Base-by-base conservation (phyloP, 192 early-diverging fungal species). In the Entomortierella parvispora region DNA sequence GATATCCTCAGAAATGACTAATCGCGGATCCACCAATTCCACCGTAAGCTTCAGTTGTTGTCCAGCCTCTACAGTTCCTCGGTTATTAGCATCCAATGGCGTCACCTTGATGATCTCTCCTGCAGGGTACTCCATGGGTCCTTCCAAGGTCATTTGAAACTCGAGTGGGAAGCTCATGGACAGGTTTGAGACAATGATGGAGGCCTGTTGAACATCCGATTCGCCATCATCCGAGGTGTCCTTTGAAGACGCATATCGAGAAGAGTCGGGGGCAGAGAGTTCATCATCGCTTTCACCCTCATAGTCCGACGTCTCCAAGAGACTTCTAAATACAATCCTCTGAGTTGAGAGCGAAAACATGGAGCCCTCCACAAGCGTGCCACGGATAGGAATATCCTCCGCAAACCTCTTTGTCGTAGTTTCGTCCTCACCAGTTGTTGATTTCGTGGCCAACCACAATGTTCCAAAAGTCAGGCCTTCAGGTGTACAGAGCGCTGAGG, bases 1-100 rank as follows among this genome's bases (percentile, higher is more conserved):
- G 58, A 95, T 84, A 40, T 92, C 88, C 9, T 92, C 93, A 3
- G 93, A 95, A 20, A 94, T 81, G 18, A 87, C 89, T 55, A 89
- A 85, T 1, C 82, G 80, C 2, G 89, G 84, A 49, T 93, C 85
- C 18, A 87, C 54, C 11, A 93, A 75, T 28, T 87, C 81, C 6
- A 95, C 79, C 0, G 68, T 57, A 11, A 95, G 58, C n/a, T 79
- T 72, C 8, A 92, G 66, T 9, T 82, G 79, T 46, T 82, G 81
- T 0, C 87, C 88, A 15, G 90, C 81, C 22, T 86, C 89, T n/a
- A 95, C 67, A 0, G 49, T 62, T 22, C 89, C 90, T 33, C 68
- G 71, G 55, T 84, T 84, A 58, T 91, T 82, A n/a, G 62, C 70
- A n/a, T 86, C 81, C 48, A 94, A 56, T 15, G 87, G 83, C 8